These are phyloP conservation scores for Malus orientalis DNA, from an alignment of 306 rosid genomes.

Conservation along the genomic window DNA sequence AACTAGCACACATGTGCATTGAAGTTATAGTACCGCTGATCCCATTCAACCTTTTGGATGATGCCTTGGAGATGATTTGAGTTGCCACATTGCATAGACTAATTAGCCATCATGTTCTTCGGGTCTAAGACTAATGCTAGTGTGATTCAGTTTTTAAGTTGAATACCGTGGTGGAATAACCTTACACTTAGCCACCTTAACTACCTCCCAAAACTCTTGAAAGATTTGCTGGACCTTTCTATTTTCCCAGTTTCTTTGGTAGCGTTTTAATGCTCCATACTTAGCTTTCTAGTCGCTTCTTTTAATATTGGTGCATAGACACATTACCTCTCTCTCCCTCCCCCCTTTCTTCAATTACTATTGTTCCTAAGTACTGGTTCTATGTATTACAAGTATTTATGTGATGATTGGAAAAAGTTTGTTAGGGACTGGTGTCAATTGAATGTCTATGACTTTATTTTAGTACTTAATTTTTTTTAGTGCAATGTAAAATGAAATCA, in stretches of 20 bases:
- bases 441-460: background rate
- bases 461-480: background rate
- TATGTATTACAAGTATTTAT: background rate
- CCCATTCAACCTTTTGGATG: background rate
- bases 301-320: background rate
- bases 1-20: background rate
- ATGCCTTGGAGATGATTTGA: background rate
- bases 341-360: background rate
- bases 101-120: background rate
- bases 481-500: slow-evolving; percentile 5
- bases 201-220: background rate
- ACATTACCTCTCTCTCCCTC: background rate
- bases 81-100: background rate
- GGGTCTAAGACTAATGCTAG: background rate
- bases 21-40: background rate
- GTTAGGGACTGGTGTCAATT: background rate
- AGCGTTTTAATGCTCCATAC: background rate
- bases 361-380: background rate
- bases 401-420: background rate
- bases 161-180: background rate
- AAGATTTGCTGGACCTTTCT: background rate
- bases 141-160: background rate
- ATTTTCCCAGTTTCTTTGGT: background rate
- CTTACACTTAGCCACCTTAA: background rate
- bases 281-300: background rate